A percentile compares a stretch with the other conserved stretches of the same genome.
These are phyloP conservation scores for Paxillus rubicundulus DNA, from an alignment of 768 basidiomycete species.

Conservation along the genomic window DNA sequence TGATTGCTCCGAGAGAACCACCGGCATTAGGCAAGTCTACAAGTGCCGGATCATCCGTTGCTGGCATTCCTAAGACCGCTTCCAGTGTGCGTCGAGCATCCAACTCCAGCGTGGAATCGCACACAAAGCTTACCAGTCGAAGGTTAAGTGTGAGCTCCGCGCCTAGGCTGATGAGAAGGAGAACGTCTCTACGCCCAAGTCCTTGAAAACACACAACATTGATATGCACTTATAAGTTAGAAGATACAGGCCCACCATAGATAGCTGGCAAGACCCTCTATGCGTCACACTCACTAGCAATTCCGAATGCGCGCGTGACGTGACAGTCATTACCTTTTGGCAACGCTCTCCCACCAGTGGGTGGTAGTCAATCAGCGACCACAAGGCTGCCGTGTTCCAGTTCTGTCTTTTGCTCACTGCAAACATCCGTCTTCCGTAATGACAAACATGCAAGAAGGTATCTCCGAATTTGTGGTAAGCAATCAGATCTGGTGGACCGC, in stretches of 20 bases:
- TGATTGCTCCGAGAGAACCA: conserved; percentile 31
- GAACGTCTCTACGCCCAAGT: conserved; percentile 39
- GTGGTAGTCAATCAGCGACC: too few relatives aligned
- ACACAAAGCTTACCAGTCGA: conserved; percentile 33
- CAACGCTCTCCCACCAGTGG: too few relatives aligned
- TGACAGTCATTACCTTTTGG: too few relatives aligned
- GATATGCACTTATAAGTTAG: too few relatives aligned
- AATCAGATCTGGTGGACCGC: neutral
- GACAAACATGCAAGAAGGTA: conserved; percentile 7
- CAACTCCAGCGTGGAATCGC: conserved; percentile 33
- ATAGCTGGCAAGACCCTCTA: too few relatives aligned
- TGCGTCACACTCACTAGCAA: too few relatives aligned
- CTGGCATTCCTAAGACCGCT: conserved; percentile 1
- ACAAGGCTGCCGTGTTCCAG: neutral
- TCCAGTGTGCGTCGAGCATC: conserved; percentile 29
- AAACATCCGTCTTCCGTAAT: neutral
- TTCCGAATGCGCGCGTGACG: too few relatives aligned
- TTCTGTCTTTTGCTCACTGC: neutral
- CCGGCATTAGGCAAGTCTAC: conserved; percentile 28
- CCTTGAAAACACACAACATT: conserved; percentile 12
- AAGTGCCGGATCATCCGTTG: conserved; percentile 14
- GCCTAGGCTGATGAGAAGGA: conserved; percentile 56
- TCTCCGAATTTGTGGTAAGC: conserved; percentile 26
- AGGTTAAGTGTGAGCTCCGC: conserved; percentile 35
- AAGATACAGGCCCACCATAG: too few relatives aligned